These are phyloP conservation scores for Tetrapisispora namnaoensis DNA, from an alignment of 805 yeast species.

Conservation along the genomic window DNA sequence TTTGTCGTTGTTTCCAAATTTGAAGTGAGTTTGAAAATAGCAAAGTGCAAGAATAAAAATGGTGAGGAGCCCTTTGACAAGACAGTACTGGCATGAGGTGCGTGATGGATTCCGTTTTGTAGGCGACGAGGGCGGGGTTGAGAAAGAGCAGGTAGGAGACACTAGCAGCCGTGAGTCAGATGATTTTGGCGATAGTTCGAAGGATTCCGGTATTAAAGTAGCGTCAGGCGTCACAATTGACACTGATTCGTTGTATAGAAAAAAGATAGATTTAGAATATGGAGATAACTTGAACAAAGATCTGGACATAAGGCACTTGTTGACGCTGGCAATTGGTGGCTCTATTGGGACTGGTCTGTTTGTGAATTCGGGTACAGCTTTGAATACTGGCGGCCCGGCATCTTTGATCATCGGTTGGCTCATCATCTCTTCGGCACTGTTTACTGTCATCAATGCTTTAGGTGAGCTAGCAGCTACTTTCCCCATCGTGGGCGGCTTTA, in stretches of 20 bases:
- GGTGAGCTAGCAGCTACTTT: slow-evolving; percentile 46
- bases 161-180: not conserved
- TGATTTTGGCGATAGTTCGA: not conserved
- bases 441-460: slow-evolving; percentile 45
- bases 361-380: slow-evolving; percentile 53
- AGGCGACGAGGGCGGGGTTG: not conserved
- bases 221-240: not conserved
- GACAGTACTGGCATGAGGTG: not conserved
- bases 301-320: slow-evolving; percentile 35
- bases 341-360: slow-evolving; percentile 62
- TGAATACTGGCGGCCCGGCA: slow-evolving; percentile 55
- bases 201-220: not conserved
- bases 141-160: not conserved
- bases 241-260: not conserved
- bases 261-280: not conserved
- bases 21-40: too few species aligned
- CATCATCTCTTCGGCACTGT: slow-evolving; percentile 48
- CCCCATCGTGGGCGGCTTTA: slow-evolving; percentile 47
- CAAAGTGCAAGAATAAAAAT: too few species aligned
- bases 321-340: slow-evolving; percentile 62
- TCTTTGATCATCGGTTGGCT: slow-evolving; percentile 48
- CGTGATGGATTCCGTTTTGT: not conserved
- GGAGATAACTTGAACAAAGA: slow-evolving; percentile 8
- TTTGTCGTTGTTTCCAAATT: too few species aligned
- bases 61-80: not conserved